Conservation (phyloP, 2,329 filamentous ascomycete genomes). For the Plectosphaerella sp. region DNA sequence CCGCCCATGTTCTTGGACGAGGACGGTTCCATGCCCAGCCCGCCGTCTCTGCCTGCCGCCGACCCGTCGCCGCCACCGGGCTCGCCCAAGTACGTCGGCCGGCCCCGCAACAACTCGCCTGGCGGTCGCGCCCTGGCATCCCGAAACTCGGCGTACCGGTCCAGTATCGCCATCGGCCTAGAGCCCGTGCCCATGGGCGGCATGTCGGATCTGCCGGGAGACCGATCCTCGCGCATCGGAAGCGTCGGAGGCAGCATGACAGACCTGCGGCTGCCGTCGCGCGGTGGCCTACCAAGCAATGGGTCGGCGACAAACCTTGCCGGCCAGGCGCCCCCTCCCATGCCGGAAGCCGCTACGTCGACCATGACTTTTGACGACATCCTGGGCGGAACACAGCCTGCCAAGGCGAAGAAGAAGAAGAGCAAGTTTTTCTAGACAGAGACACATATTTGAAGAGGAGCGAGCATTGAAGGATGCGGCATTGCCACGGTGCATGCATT, state of each 20-base stretch:
- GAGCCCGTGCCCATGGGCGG: slow-evolving; percentile 33
- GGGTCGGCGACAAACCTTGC: slow-evolving; percentile 28
- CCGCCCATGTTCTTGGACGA: slow-evolving; percentile 16
- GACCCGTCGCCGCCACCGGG: slow-evolving; percentile 21
- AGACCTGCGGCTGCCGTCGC: slow-evolving; percentile 8
- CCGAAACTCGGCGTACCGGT: slow-evolving; percentile 21
- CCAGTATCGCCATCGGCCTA: slow-evolving; percentile 37
- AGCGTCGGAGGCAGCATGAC: slow-evolving; percentile 21
- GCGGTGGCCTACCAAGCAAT: slow-evolving; percentile 17
- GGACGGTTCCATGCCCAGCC: slow-evolving; percentile 10
- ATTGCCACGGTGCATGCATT: too few species aligned
- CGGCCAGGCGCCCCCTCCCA: slow-evolving; percentile 9
- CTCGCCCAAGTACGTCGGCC: slow-evolving; percentile 27
- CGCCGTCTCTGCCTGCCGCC: slow-evolving; percentile 13
- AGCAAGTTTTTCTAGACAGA: slow-evolving; percentile 30
- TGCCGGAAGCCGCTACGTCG: slow-evolving; percentile 16
- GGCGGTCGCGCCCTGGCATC: slow-evolving; percentile 26
- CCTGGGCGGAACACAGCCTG: slow-evolving; percentile 24
- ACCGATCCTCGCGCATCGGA: slow-evolving; percentile 10
- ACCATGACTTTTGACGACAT: slow-evolving; percentile 47
- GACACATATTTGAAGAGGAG: too few species aligned
- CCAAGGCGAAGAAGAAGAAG: slow-evolving; percentile 29
- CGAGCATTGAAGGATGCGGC: too few species aligned
- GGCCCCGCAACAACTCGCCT: slow-evolving; percentile 33
- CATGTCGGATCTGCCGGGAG: slow-evolving; percentile 7